These are phyloP conservation scores for Carex kokanica DNA, from an alignment of 176 grass and related monocot genomes.

Conservation along the genomic window DNA sequence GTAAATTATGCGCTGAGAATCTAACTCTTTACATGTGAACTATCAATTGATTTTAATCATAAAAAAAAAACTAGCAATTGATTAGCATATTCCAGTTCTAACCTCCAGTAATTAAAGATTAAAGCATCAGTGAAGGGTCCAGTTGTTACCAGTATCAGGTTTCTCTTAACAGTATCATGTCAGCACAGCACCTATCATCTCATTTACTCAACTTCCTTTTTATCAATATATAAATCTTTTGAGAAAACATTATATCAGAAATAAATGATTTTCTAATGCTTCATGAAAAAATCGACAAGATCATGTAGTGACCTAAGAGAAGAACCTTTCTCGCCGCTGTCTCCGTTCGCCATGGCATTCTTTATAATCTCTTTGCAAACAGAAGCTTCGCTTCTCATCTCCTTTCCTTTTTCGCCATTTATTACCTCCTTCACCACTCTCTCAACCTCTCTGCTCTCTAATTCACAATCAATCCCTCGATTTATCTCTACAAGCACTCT, in stretches of 20 bases:
- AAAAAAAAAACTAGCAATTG: no score
- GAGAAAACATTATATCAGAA: not conserved
- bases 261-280: not conserved
- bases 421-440: conserved; percentile 10
- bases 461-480: conserved; percentile 11
- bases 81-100: no score
- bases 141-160: not conserved
- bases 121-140: not conserved
- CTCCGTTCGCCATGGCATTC: conserved; percentile 9
- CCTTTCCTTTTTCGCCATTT: conserved; percentile 6
- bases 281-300: conserved; percentile 23
- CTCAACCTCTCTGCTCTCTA: conserved; percentile 11
- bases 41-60: no score
- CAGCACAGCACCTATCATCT: not conserved
- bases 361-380: conserved; percentile 10
- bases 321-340: conserved; percentile 15
- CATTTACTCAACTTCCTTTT: not conserved
- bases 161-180: not conserved
- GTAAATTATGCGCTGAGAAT: no score
- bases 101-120: not conserved
- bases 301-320: conserved; percentile 13
- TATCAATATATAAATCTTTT: no score
- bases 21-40: no score
- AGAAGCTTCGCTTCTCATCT: conserved; percentile 11
- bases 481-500: conserved; percentile 9